phyloP scores from a whole-genome alignment of 1,139 yeast species.

The Hanseniaspora uvarum region DNA sequence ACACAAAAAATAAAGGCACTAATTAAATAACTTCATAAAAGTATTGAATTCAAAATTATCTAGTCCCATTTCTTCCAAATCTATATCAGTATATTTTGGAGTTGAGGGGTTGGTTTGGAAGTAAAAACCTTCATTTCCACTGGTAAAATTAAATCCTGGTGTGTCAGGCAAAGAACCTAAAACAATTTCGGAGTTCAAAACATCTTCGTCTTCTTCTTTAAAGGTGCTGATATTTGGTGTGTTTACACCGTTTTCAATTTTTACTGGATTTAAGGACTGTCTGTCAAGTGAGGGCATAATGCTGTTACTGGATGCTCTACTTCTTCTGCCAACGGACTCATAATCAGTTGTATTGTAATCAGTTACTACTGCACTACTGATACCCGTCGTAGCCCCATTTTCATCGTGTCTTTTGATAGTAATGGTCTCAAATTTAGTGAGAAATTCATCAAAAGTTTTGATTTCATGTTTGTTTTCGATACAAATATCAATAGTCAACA shows the following conservation, averaged over 20 bases:
- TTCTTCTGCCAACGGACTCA: neutral
- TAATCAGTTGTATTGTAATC: conserved; percentile 5
- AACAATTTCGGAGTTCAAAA: neutral
- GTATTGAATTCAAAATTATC: neutral
- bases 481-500: neutral
- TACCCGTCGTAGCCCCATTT: neutral
- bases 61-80: neutral
- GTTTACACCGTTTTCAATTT: neutral
- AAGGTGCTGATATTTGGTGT: neutral
- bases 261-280: neutral
- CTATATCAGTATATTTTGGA: conserved; percentile 1
- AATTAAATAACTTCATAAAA: neutral
- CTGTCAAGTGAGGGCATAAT: neutral
- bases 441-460: neutral
- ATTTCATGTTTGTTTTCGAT: neutral
- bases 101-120: conserved; percentile 4
- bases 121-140: neutral
- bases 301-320: conserved; percentile 1
- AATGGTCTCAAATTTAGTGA: neutral
- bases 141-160: neutral
- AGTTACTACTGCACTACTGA: neutral
- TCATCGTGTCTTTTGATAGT: neutral
- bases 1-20: neutral
- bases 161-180: neutral
- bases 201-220: neutral